Conservation (phyloP, 2,329 filamentous ascomycete genomes). For the Arthroderma sp. region DNA sequence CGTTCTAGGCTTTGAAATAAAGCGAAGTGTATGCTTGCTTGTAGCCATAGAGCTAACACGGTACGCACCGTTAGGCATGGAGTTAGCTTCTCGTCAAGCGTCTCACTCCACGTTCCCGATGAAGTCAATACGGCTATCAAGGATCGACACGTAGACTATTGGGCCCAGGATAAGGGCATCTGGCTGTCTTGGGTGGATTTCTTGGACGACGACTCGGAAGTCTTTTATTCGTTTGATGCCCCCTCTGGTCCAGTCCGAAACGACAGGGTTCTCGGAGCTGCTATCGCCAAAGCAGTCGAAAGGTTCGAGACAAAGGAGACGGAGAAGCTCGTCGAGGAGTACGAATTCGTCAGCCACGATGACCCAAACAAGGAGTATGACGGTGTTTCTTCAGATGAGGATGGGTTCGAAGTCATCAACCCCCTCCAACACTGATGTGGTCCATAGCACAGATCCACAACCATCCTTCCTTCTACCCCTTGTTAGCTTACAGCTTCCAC, state of each 20-base stretch:
- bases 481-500: neutral
- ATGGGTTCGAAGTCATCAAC: constrained; percentile 32
- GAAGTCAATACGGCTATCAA: too few relatives aligned
- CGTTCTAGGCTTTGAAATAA: too few relatives aligned
- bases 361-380: constrained; percentile 27
- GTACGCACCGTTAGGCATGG: too few relatives aligned
- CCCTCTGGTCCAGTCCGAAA: constrained; percentile 37
- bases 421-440: constrained; percentile 17
- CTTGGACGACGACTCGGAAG: constrained; percentile 34
- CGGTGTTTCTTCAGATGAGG: constrained; percentile 18
- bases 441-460: neutral
- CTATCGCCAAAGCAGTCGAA: constrained; percentile 45
- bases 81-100: too few relatives aligned
- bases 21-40: too few relatives aligned
- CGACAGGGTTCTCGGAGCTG: constrained; percentile 44
- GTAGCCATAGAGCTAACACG: too few relatives aligned
- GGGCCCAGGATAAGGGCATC: too few relatives aligned
- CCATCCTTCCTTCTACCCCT: neutral
- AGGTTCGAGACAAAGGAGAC: constrained; percentile 48
- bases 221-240: constrained; percentile 43
- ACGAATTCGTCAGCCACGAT: constrained; percentile 38
- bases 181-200: too few relatives aligned
- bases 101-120: too few relatives aligned
- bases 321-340: constrained; percentile 49
- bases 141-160: too few relatives aligned